Conservation (phyloP, 2,329 filamentous ascomycete genomes). For the Lithohypha guttulata region DNA sequence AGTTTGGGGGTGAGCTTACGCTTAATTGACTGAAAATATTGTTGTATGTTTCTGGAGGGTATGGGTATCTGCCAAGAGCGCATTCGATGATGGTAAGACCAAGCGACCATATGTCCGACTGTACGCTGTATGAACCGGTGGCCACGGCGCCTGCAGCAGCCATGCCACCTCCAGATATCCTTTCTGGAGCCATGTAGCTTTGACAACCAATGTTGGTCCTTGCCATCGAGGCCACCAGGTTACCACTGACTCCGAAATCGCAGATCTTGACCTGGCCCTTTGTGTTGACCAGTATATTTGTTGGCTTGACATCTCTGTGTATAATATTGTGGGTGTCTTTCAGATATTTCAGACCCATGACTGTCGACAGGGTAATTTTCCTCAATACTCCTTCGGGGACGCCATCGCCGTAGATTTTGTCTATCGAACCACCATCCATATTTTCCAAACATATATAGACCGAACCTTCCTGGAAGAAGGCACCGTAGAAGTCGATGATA, state of each 20-base stretch:
- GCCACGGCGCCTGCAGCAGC: constrained; percentile 57
- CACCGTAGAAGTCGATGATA: constrained; percentile 97
- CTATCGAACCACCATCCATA: constrained; percentile 97
- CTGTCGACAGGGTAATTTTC: constrained; percentile 82
- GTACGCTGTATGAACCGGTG: constrained; percentile 81
- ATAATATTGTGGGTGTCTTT: constrained; percentile 99
- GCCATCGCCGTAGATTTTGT: constrained; percentile 85
- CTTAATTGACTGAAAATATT: constrained; percentile 97
- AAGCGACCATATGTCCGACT: constrained; percentile 95
- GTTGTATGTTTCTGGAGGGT: constrained; percentile 92
- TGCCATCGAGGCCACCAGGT: constrained; percentile 91
- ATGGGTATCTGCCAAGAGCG: constrained; percentile 86
- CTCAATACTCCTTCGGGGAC: constrained; percentile 78
- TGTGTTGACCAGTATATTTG: constrained; percentile 91
- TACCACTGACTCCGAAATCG: constrained; percentile 95
- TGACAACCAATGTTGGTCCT: constrained; percentile 99
- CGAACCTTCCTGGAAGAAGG: constrained; percentile 96
- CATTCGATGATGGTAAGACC: constrained; percentile 93
- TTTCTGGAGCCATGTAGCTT: constrained; percentile 97
- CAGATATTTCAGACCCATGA: constrained; percentile 80
- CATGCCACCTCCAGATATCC: constrained; percentile 79
- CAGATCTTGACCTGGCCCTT: constrained; percentile 93
- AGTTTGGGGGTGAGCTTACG: constrained; percentile 48
- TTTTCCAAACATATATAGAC: constrained; percentile 99
- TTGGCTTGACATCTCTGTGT: constrained; percentile 95